Base-by-base conservation (phyloP, 176 grass and related monocot genomes). In the Chloris gayana region DNA sequence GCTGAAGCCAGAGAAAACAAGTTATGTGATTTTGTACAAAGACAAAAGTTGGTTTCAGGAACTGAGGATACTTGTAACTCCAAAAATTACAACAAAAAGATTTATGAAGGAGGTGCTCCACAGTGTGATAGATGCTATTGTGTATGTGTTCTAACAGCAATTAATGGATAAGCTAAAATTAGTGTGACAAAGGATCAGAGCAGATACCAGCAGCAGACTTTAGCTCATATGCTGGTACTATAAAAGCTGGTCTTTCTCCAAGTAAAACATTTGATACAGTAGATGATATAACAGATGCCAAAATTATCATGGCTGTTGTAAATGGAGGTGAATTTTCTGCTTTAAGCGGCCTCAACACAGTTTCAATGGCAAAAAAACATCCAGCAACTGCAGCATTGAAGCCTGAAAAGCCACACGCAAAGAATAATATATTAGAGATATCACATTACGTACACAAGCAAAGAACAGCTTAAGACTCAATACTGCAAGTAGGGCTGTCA, bases 281-380 rank as follows among this genome's bases (percentile, higher is more conserved):
- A 44, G 96, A 98, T 84, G 96, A 98, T 81, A 98, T 95, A 72
- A 98, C 92, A 72, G 92, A 95, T 47, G 96, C 92, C 69, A 98
- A 84, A 78, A 98, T 98, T 91, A 98, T 95, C 92, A 95, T 98
- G 70, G 90, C 92, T 60, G 90, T 98, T 1, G 92, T 98, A 74
- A 98, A 95, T 74, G 96, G 96, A 70, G 96, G 96, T 85, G 92
- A 94, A 83, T 98, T 98, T 89, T 98, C 96, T 72, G 92, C 96
- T 95, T 87, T 85, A 47, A 95, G 90, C 6, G 95, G 96, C 46
- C 96, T 89, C 71, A 98, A 68, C 78, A 98, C 96, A 92, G 92
- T 98, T 87, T 98, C 96, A 70, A 98, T 95, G 65, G 92, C 88
- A 81, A 98, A 98, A 75, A 95, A 98, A 73, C 90, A 95, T 50